Conservation (phyloP, 805 yeast species). For the Yamadazyma insecticola region DNA sequence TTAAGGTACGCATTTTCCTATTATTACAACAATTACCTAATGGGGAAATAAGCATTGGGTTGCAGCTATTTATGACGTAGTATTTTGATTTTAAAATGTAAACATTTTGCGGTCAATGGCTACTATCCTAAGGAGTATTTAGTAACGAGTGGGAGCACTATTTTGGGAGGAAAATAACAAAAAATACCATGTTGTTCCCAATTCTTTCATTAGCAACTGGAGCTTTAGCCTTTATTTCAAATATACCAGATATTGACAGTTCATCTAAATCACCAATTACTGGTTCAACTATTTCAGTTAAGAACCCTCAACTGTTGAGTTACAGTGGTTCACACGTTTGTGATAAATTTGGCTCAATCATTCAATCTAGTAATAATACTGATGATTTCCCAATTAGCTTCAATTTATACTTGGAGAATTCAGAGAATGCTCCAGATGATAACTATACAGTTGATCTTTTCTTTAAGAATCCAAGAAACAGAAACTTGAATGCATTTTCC, state of each 20-base stretch:
- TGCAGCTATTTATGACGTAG: too few species aligned
- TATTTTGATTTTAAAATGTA: too few species aligned
- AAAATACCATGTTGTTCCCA: too few species aligned
- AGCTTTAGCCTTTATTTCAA: slow-evolving; percentile 3
- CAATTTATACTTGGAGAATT: slow-evolving; percentile 11
- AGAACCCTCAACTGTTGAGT: slow-evolving; percentile 10
- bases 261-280: neutral
- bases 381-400: slow-evolving; percentile 12
- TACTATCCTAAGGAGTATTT: too few species aligned
- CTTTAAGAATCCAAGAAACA: slow-evolving; percentile 11
- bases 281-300: slow-evolving; percentile 1
- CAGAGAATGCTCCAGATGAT: slow-evolving; percentile 7
- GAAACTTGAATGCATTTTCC: slow-evolving; percentile 2
- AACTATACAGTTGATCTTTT: slow-evolving; percentile 15
- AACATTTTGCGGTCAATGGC: too few species aligned
- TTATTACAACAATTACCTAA: too few species aligned
- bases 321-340: slow-evolving; percentile 14
- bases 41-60: too few species aligned
- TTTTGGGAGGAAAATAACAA: too few species aligned
- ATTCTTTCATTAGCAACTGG: too few species aligned
- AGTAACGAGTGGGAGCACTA: too few species aligned
- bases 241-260: slow-evolving; percentile 2
- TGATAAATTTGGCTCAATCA: slow-evolving; percentile 12
- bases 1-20: too few species aligned
- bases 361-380: slow-evolving; percentile 12